Evolutionary conservation across 2,329 filamentous ascomycete species (phyloP).

Genomic region (Fusarium euwallaceae): DNA sequence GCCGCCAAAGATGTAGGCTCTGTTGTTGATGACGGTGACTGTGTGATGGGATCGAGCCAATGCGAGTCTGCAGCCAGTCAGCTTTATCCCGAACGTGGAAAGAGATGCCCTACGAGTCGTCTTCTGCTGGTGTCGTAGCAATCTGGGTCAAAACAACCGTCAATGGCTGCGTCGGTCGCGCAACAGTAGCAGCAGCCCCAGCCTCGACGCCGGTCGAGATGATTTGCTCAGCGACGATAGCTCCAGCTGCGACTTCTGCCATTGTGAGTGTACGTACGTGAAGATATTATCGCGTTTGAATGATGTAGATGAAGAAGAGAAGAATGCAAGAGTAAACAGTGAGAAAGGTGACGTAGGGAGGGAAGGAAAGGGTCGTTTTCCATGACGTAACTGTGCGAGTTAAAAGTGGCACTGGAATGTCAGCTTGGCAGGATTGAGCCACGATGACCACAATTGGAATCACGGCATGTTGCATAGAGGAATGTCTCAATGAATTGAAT

Average conservation of each 20-base stretch:
- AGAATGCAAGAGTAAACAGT: not conserved
- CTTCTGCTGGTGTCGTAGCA: conserved; percentile 21
- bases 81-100: fast-evolving
- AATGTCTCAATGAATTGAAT: not conserved
- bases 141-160: conserved; percentile 39
- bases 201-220: conserved; percentile 37
- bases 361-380: not conserved
- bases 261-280: conserved; percentile 14
- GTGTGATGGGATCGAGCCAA: conserved; percentile 36
- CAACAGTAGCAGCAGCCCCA: conserved; percentile 32
- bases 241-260: conserved; percentile 41
- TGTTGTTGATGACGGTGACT: conserved; percentile 29
- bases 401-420: conserved; percentile 4
- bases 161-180: conserved; percentile 36
- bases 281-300: not conserved
- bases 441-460: not conserved
- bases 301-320: not conserved
- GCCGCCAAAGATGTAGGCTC: conserved; percentile 39
- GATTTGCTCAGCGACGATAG: conserved; percentile 33
- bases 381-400: conserved; percentile 7
- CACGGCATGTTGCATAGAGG: not conserved
- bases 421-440: not conserved
- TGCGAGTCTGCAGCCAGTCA: not conserved
- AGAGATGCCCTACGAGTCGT: conserved; percentile 15
- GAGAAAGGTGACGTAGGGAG: conserved; percentile 5